Evolutionary conservation across 1,284 basidiomycete species (phyloP), one percentile per base, ranked within the genome.

Genomic region (Meira miltonrushii): DNA sequence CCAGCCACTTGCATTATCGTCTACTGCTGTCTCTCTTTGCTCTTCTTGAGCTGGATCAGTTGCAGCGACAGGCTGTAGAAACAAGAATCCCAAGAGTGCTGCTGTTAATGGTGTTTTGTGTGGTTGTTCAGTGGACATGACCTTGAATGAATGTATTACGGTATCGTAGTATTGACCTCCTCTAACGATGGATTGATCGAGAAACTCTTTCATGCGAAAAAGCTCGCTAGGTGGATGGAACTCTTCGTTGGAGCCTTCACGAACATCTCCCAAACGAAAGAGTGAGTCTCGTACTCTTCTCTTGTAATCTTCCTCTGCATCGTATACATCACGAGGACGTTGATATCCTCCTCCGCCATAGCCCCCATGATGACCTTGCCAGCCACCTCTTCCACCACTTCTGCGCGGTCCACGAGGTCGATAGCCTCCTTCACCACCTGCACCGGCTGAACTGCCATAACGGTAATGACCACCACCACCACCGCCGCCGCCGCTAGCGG

Each of bases 1-100:
- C 60, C 57, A 15, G 49, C 39, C 9, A 48, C 43, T 56, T 41
- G 15, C 28, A 33, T 8, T 33, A 9, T 46, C 33, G 38, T 25
- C 46, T 23, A n/a, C 21, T 10, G 53, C 15, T 5, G 44, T 40
- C n/a, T 54, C 46, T 10, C 19, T 12, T 15, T 19, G 55, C 23
- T 57, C 28, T 17, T 39, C 13, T 46, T 57, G 17, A 19, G 54
- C 43, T 5, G 59, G 61, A 33, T 58, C 17, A 12, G 60, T 57
- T 33, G 28, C 3, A 33, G 28, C 28, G 8, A 33, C 28, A 13
- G 67, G 64, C 10, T 65, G 65, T 44, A 72, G 65, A 33, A 65
- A 61, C 10, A 78, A 64, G 48, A 72, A 71, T 12, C 69, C 74
- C 47, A 77, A 59, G 11, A 78, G 64, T 0, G 75, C 74, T 10